Evolutionary conservation across 2,329 filamentous ascomycete genomes (phyloP).

Genomic region (Cadophora sp.): DNA sequence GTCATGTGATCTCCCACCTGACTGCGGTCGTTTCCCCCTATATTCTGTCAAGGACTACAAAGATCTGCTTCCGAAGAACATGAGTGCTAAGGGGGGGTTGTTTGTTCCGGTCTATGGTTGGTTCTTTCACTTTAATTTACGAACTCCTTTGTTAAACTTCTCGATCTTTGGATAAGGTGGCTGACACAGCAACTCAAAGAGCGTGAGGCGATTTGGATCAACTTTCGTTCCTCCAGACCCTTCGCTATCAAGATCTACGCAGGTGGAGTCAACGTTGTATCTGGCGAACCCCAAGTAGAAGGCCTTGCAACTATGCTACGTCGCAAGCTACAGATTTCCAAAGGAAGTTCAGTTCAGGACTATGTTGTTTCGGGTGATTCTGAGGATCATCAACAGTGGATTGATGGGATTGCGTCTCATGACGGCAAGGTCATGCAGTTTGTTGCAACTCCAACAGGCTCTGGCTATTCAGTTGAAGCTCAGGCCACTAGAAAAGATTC

Average conservation of each 20-base stretch:
- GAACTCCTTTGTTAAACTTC: not conserved
- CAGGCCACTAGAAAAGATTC: slow-evolving; percentile 50
- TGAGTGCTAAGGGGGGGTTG: slow-evolving; percentile 50
- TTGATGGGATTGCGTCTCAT: slow-evolving; percentile 46
- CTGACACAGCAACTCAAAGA: slow-evolving; percentile 30
- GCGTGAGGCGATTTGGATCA: slow-evolving; percentile 52
- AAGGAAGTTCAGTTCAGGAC: slow-evolving; percentile 45
- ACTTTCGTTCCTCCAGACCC: slow-evolving; percentile 36
- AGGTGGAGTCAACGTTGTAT: slow-evolving; percentile 51
- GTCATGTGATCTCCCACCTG: slow-evolving; percentile 46
- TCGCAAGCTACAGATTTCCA: not conserved
- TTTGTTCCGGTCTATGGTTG: slow-evolving; percentile 53
- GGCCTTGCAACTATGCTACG: slow-evolving; percentile 31
- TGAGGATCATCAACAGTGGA: slow-evolving; percentile 44
- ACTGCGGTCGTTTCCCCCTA: slow-evolving; percentile 49
- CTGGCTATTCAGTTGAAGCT: slow-evolving; percentile 50
- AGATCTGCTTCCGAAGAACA: slow-evolving; percentile 43
- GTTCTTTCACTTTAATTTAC: too few species aligned
- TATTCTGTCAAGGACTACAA: slow-evolving; percentile 46
- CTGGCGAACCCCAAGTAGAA: slow-evolving; percentile 41
- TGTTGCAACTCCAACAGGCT: slow-evolving; percentile 49
- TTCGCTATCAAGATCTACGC: slow-evolving; percentile 50
- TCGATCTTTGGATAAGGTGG: not conserved
- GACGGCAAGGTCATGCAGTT: slow-evolving; percentile 51
- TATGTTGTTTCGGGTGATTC: slow-evolving; percentile 49